Percentiles rank a stretch among this genome's conserved stretches.
Conservation (phyloP, 441 rosid genomes). For the Gossypium lobatum region DNA sequence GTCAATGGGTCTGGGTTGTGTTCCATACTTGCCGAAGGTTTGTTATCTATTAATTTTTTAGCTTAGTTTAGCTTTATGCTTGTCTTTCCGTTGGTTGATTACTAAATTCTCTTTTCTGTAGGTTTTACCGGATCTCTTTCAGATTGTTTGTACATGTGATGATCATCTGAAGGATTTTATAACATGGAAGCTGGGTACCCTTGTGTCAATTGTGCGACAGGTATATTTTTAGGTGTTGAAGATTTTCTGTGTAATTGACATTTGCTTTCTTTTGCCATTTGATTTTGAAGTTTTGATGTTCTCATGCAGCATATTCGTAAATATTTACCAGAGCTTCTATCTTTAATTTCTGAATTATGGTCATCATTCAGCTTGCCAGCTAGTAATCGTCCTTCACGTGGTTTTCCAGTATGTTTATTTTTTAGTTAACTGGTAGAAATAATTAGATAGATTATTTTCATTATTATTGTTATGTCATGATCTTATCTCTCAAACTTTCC, state of each 20-base stretch:
- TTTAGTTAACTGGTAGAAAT: background rate
- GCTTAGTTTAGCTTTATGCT: background rate
- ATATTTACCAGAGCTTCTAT: slow-evolving; percentile 81
- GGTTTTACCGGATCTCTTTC: slow-evolving; percentile 99
- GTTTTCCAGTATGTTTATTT: slow-evolving; percentile 63
- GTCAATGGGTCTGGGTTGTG: slow-evolving; percentile 99
- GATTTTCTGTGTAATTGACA: background rate
- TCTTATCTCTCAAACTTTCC: slow-evolving; percentile 17
- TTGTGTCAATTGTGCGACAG: slow-evolving; percentile 98
- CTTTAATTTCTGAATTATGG: slow-evolving; percentile 93
- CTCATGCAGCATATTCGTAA: slow-evolving; percentile 92
- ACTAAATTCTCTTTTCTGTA: slow-evolving; percentile 21
- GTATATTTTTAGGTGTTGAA: slow-evolving; percentile 33
- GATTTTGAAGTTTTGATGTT: slow-evolving; percentile 21
- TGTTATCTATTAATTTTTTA: slow-evolving; percentile 24
- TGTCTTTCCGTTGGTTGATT: background rate
- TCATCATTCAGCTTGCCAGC: slow-evolving; percentile 89
- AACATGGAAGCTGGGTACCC: slow-evolving; percentile 98
- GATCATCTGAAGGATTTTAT: slow-evolving; percentile 91
- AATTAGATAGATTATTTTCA: slow-evolving; percentile 12
- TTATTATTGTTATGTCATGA: slow-evolving; percentile 11
- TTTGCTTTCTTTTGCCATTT: slow-evolving; percentile 14
- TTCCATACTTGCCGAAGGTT: slow-evolving; percentile 97
- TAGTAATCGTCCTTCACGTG: slow-evolving; percentile 64
- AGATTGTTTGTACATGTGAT: slow-evolving; percentile 90